These are phyloP conservation scores for Fragaria nilgerrensis DNA, from an alignment of 306 rosid species.

Conservation along the genomic window DNA sequence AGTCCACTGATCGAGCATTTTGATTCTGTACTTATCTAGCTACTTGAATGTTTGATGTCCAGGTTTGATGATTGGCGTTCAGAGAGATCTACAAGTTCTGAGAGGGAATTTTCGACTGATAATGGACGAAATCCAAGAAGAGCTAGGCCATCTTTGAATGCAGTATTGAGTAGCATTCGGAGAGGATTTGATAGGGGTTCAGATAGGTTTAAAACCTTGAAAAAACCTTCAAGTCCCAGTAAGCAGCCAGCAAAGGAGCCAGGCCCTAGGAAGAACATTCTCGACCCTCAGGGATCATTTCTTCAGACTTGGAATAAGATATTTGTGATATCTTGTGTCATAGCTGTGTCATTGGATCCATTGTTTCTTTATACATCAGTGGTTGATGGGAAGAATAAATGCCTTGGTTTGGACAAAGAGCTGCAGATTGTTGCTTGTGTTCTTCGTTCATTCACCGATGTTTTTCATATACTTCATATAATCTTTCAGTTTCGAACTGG, in stretches of 20 bases:
- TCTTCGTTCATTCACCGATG: constrained; percentile 76
- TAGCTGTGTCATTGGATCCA: constrained; percentile 80
- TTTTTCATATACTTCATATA: constrained; percentile 66
- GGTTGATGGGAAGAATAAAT: constrained; percentile 23
- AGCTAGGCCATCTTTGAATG: constrained; percentile 33
- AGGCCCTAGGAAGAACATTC: constrained; percentile 35
- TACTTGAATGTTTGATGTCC: constrained; percentile 14
- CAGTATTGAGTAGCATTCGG: constrained; percentile 18
- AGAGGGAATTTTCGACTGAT: constrained; percentile 24
- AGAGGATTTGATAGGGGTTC: constrained; percentile 27
- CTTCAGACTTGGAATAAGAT: constrained; percentile 90
- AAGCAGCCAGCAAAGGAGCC: constrained; percentile 29
- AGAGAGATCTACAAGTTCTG: constrained; percentile 42
- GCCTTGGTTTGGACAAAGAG: constrained; percentile 37
- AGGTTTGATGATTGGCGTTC: constrained; percentile 65
- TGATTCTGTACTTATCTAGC: neutral
- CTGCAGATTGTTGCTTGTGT: constrained; percentile 54
- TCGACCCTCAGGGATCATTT: constrained; percentile 72
- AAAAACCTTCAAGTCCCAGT: constrained; percentile 8
- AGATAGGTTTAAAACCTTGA: constrained; percentile 24
- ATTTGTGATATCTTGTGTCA: constrained; percentile 65
- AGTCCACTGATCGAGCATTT: neutral
- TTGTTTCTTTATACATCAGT: constrained; percentile 71
- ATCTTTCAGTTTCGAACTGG: constrained; percentile 81
- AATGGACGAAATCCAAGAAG: constrained; percentile 32